A percentile compares a stretch with the other conserved stretches of the same genome.
These are phyloP conservation scores for Aleurites moluccanus DNA, from an alignment of 441 rosid species.

Conservation along the genomic window DNA sequence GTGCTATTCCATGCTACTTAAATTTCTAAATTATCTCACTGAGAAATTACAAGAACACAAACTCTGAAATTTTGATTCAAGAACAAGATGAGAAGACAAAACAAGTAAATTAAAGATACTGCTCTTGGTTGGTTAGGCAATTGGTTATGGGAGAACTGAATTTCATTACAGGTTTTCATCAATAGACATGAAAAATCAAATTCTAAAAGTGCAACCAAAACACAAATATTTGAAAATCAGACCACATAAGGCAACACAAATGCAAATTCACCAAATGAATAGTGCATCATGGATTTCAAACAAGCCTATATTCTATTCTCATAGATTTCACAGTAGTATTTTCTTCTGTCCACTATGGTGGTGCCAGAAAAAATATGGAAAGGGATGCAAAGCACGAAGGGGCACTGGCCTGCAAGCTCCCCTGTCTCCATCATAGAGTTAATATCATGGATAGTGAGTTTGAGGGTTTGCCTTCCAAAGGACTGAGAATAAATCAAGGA, in stretches of 20 bases:
- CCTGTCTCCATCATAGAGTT: not conserved
- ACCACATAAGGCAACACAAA: not conserved
- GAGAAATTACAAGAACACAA: not conserved
- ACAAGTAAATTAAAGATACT: not conserved
- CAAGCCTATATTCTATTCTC: slow-evolving; percentile 5
- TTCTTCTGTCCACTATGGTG: not conserved
- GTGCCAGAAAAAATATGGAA: not conserved
- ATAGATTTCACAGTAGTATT: not conserved
- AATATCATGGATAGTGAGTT: not conserved
- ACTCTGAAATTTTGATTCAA: not conserved
- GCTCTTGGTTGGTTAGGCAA: no score
- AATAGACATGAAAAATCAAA: not conserved
- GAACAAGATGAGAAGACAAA: not conserved
- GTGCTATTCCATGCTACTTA: not conserved
- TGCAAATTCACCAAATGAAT: not conserved
- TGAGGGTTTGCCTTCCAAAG: not conserved
- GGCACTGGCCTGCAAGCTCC: not conserved
- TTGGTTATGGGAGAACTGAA: not conserved
- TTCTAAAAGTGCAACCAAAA: not conserved
- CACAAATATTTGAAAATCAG: not conserved
- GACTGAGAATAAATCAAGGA: not conserved
- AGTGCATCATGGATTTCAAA: not conserved
- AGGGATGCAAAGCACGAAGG: not conserved
- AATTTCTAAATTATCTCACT: slow-evolving; percentile 2
- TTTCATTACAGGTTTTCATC: slow-evolving; percentile 1